Conservation (phyloP, 73 alveolate genomes). For the Uronychia binucleata region DNA sequence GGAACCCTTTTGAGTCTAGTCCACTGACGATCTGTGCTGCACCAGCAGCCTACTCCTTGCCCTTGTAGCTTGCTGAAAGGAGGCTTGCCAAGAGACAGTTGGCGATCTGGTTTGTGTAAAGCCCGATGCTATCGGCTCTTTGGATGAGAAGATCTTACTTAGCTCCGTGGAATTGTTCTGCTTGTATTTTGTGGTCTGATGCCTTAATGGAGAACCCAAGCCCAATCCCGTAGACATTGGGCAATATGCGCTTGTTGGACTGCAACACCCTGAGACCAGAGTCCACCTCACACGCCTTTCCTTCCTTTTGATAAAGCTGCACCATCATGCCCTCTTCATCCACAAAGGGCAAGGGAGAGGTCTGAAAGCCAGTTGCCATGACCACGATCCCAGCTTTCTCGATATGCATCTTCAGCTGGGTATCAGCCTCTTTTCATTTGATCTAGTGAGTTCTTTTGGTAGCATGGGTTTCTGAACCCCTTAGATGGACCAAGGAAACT, state of each 20-base stretch:
- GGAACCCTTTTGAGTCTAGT: too few species aligned
- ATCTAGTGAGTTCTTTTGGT: neutral
- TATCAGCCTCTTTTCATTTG: conserved; percentile 4
- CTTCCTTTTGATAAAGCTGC: conserved; percentile 8
- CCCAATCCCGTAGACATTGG: conserved; percentile 50
- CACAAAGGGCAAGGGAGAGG: conserved; percentile 13
- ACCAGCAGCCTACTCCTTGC: too few species aligned
- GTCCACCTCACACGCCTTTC: conserved; percentile 32
- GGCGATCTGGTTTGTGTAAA: conserved; percentile 30
- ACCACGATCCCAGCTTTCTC: conserved; percentile 34
- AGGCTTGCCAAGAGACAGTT: conserved; percentile 4
- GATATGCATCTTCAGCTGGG: neutral
- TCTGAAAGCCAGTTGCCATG: conserved; percentile 50
- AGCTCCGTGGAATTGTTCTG: conserved; percentile 20
- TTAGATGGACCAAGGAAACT: too few species aligned
- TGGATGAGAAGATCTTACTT: conserved; percentile 6
- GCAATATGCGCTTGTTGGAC: neutral
- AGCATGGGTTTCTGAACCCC: conserved; percentile 9
- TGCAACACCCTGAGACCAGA: conserved; percentile 1
- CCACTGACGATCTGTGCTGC: too few species aligned
- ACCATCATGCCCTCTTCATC: conserved; percentile 11
- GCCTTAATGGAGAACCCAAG: conserved; percentile 53
- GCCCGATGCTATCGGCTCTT: conserved; percentile 42
- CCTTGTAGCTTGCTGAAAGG: conserved; percentile 2
- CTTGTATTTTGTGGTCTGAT: conserved; percentile 32